A percentile compares a stretch with the other conserved stretches of the same genome.
Conservation (phyloP, 2,329 filamentous ascomycete genomes). For the Aaosphaeria pasadenensis region DNA sequence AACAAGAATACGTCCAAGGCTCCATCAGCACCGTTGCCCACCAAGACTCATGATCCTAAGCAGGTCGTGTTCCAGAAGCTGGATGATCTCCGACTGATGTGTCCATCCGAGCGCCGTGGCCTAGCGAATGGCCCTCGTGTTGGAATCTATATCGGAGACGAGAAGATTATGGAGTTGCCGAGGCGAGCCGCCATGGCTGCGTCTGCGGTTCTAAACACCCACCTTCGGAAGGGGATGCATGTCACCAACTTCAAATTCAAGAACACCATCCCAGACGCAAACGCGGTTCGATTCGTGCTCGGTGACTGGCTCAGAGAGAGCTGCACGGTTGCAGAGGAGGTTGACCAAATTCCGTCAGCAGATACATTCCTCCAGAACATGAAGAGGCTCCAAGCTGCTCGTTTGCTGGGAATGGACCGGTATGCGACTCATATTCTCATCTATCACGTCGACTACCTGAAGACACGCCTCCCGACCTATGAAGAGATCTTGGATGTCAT, state of each 20-base stretch:
- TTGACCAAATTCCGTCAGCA: constrained; percentile 1
- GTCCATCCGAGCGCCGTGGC: too few relatives aligned
- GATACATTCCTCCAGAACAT: constrained; percentile 6
- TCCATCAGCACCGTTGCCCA: too few relatives aligned
- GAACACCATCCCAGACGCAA: neutral
- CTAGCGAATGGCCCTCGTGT: too few relatives aligned
- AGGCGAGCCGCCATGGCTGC: constrained; percentile 15
- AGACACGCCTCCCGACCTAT: constrained; percentile 7
- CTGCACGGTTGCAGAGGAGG: constrained; percentile 5
- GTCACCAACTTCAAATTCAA: constrained; percentile 3
- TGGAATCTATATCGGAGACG: constrained; percentile 1
- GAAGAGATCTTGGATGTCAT: constrained; percentile 11
- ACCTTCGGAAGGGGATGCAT: neutral
- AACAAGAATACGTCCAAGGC: too few relatives aligned
- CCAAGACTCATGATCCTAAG: too few relatives aligned
- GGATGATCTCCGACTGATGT: too few relatives aligned
- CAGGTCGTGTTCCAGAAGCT: too few relatives aligned
- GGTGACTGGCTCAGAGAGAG: constrained; percentile 7
- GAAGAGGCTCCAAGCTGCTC: constrained; percentile 7
- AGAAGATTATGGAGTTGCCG: constrained; percentile 1
- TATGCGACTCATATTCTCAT: constrained; percentile 7
- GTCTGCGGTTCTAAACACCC: constrained; percentile 5
- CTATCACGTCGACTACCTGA: neutral
- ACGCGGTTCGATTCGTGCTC: constrained; percentile 6
- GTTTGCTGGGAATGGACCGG: constrained; percentile 11